Evolutionary conservation across 306 rosid genomes (phyloP).

Genomic region (Castanea mollissima): DNA sequence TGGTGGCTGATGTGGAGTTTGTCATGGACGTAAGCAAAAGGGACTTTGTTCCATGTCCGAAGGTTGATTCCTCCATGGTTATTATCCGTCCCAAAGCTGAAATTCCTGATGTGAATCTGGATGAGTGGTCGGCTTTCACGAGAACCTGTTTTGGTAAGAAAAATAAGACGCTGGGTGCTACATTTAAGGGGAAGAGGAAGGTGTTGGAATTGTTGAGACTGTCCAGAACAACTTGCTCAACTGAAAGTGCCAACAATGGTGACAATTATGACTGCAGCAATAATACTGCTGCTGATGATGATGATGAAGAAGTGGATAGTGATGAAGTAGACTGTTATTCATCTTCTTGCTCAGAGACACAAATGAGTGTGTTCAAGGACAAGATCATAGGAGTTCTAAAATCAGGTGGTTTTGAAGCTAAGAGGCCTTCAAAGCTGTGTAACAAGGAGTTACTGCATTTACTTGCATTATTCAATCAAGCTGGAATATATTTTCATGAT

Average conservation of each 20-base stretch:
- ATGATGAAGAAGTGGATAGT: conserved; percentile 3
- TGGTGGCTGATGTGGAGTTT: conserved; percentile 72
- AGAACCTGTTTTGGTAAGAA: conserved; percentile 61
- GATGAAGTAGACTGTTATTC: conserved; percentile 19
- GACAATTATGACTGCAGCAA: not conserved
- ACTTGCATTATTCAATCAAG: conserved; percentile 61
- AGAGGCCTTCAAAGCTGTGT: conserved; percentile 72
- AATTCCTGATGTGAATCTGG: conserved; percentile 54
- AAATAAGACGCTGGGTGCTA: conserved; percentile 82
- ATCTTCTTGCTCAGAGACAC: conserved; percentile 26
- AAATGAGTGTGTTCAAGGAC: conserved; percentile 28
- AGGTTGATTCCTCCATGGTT: conserved; percentile 86
- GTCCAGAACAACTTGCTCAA: conserved; percentile 15
- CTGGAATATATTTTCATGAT: conserved; percentile 63
- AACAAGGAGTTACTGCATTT: conserved; percentile 57
- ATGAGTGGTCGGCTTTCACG: conserved; percentile 74
- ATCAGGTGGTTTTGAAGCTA: conserved; percentile 55
- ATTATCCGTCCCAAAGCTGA: conserved; percentile 64
- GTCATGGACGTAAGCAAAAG: conserved; percentile 84
- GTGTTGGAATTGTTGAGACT: conserved; percentile 42
- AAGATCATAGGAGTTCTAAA: conserved; percentile 54
- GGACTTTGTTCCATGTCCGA: conserved; percentile 78
- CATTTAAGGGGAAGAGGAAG: conserved; percentile 66
- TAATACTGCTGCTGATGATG: not conserved
- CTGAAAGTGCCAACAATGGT: not conserved